Evolutionary conservation across 441 rosid species (phyloP).

Genomic region (Mallotus japonicus): DNA sequence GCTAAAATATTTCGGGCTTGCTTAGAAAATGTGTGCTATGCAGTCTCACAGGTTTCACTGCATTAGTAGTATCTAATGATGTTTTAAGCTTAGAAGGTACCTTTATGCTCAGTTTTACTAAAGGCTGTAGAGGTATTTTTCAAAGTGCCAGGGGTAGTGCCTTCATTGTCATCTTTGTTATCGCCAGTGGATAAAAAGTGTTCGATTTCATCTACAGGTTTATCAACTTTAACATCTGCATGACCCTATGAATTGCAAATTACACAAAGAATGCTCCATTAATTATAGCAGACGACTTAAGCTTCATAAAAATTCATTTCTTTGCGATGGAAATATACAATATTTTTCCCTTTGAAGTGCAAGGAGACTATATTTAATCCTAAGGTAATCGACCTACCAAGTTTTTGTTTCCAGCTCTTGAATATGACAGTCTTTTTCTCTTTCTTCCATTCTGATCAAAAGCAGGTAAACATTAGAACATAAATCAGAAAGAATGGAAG

Average conservation of each 20-base stretch:
- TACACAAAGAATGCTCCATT: constrained; percentile 1
- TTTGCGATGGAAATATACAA: too few relatives aligned
- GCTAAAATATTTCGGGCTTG: too few relatives aligned
- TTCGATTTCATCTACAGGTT: constrained; percentile 37
- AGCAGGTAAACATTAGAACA: neutral
- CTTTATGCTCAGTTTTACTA: constrained; percentile 8
- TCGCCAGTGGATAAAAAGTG: constrained; percentile 36
- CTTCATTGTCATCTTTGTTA: constrained; percentile 26
- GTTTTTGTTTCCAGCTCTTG: constrained; percentile 10
- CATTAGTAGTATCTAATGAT: neutral
- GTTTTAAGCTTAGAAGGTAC: neutral
- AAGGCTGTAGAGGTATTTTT: neutral
- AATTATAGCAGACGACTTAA: neutral
- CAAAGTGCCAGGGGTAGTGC: constrained; percentile 7
- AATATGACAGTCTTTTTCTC: neutral
- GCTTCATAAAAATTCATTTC: neutral
- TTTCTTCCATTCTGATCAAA: constrained; percentile 20
- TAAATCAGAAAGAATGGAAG: neutral
- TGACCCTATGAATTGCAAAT: constrained; percentile 24
- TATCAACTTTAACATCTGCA: constrained; percentile 29
- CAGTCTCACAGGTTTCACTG: neutral
- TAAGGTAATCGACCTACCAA: constrained; percentile 6
- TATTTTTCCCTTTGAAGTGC: neutral
- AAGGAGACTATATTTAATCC: neutral
- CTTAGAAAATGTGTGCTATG: too few relatives aligned